Conservation (phyloP, 108 stramenopile genomes). For the Nitzschia palea region DNA sequence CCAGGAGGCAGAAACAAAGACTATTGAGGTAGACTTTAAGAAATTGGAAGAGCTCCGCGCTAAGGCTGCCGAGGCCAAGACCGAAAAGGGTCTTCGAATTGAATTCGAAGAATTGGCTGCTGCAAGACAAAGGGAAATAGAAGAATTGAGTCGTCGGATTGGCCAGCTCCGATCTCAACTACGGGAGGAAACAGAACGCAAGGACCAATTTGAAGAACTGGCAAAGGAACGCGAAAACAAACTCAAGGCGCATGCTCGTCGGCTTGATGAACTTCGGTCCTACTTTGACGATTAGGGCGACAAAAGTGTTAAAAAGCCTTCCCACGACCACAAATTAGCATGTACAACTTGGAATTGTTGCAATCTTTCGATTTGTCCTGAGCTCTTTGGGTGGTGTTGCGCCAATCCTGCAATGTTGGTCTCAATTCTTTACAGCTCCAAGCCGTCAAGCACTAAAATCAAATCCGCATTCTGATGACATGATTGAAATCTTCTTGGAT, state of each 20-base stretch:
- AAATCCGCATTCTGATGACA: too few species aligned
- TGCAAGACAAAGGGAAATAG: not conserved
- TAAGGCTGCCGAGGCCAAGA: not conserved
- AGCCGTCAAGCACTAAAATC: too few species aligned
- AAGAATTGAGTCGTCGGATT: not conserved
- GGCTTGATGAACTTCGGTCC: not conserved
- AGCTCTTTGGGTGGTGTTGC: too few species aligned
- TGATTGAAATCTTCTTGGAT: too few species aligned
- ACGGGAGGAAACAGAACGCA: not conserved
- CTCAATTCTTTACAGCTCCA: too few species aligned
- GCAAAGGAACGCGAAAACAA: not conserved
- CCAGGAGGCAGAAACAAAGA: not conserved
- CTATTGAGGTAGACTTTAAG: not conserved
- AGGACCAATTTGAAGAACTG: not conserved
- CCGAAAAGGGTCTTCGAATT: not conserved
- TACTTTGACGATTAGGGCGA: not conserved
- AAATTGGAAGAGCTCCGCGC: not conserved
- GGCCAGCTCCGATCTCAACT: not conserved
- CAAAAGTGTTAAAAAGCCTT: too few species aligned
- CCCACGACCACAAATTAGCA: too few species aligned
- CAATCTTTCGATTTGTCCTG: too few species aligned
- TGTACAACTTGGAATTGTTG: too few species aligned
- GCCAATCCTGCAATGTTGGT: too few species aligned
- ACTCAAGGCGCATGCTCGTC: not conserved
- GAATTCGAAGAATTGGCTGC: not conserved